These are phyloP conservation scores for Calvatia gigantea DNA, from an alignment of 768 basidiomycete genomes.

Conservation along the genomic window DNA sequence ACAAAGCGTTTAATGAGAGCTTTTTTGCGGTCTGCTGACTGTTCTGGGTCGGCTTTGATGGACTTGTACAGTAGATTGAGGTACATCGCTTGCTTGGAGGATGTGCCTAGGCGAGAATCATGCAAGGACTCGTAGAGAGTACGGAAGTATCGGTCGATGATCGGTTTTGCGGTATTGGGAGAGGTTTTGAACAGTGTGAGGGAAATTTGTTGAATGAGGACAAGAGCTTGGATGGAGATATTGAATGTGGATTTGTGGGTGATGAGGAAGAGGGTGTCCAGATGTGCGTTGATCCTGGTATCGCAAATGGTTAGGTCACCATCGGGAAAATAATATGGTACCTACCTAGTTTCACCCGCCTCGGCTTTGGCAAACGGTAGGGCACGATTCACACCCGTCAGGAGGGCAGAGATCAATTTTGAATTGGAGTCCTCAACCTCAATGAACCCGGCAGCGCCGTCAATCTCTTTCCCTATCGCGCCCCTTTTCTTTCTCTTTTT, in stretches of 20 bases:
- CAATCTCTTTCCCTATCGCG: constrained; percentile 38
- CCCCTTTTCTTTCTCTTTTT: constrained; percentile 33
- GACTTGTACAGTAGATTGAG: constrained; percentile 92
- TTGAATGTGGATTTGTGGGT: constrained; percentile 97
- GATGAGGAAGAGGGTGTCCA: constrained; percentile 91
- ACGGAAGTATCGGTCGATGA: constrained; percentile 71
- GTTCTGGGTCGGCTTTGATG: constrained; percentile 57
- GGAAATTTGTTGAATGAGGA: constrained; percentile 83
- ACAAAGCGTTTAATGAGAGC: constrained; percentile 82
- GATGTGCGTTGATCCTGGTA: constrained; percentile 74
- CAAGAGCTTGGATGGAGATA: constrained; percentile 88
- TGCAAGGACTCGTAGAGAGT: constrained; percentile 87
- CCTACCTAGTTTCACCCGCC: constrained; percentile 60
- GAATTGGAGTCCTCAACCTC: constrained; percentile 80
- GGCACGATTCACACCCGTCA: constrained; percentile 94
- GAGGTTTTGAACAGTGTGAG: constrained; percentile 43
- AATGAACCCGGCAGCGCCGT: constrained; percentile 62
- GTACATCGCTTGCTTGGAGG: constrained; percentile 96
- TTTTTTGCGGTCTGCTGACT: constrained; percentile 56
- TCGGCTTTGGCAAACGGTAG: constrained; percentile 88
- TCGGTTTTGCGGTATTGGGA: constrained; percentile 38
- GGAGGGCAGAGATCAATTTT: constrained; percentile 81
- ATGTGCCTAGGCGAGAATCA: constrained; percentile 74
- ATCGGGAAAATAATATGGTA: constrained; percentile 8
- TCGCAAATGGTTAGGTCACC: background rate